Base-by-base conservation (phyloP, 139 green algal genomes). In the Nannochloris sp. region DNA sequence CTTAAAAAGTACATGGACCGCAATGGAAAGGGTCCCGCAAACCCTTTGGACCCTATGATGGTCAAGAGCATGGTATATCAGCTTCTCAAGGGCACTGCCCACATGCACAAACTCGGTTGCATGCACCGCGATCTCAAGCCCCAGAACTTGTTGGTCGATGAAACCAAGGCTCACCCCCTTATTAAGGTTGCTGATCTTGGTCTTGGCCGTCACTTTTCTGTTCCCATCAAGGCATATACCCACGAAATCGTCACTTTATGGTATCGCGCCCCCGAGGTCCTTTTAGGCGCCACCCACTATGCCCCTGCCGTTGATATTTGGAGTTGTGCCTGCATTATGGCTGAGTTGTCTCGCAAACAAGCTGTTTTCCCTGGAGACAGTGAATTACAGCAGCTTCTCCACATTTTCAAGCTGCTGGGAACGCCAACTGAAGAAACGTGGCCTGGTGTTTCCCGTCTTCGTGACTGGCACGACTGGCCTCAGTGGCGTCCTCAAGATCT, bases 231-330 rank as follows among this genome's bases (percentile, higher is more conserved):
- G 74, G 87, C 77, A 57, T 99, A 98, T 83, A 99, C 95, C 27
- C 95, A 99, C 73, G 95, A 99, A 84, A 94, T 98, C 57, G 93
- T 98, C 9, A 98, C 94, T 8, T 76, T 99, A 63, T 98, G 95
- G 92, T 99, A 99, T 79, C 78, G 95, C 4, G 95, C 95, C 4
- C 95, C 95, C 7, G 95, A 99, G 81, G 92, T 99, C 33, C 78
- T 99, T 62, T 81, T 99, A 53, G 95, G 95, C 3, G 80, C 83
- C 7, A 92, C 90, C 19, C 87, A 96, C 77, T 99, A 99, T 69
- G 88, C 89, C 4, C 92, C 87, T 4, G 83, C 93, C 0, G 95
- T 99, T 24, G 95, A 99, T 78, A 95, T 99, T 67, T 99, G 95
- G 95, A 92, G 81, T 54, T 85, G 96, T 14, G 95, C 88, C 45